Evolutionary conservation across 352 stramenopile species (phyloP), one percentile per base, ranked within the genome.

Genomic region (Pseudoperonospora humuli): DNA sequence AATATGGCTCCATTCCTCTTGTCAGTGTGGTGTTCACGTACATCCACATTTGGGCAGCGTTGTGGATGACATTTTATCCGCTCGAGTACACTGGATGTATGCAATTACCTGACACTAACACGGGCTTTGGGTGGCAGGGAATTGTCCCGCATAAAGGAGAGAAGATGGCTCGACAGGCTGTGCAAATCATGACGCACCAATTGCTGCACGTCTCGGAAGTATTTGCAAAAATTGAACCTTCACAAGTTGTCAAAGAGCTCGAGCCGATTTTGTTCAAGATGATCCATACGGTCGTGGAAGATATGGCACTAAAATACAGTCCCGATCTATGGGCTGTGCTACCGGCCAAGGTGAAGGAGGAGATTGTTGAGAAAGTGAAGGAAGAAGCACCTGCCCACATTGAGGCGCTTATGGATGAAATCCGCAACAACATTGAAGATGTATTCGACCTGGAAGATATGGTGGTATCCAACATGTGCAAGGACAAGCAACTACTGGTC

Each of bases 21-120:
- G 87, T 96, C 13, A 90, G 79, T 24, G 82, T 95, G 21, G 64
- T 77, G 10, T 96, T 97, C 48, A 96, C 91, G 28, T 98, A 97
- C 50, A 61, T 95, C 28, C 95, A 96, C 61, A 98, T 97, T 67
- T 96, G 94, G 71, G 61, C 97, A 45, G 96, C 96, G 25, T 67
- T 99, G 2, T 98, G 93, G 71, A 97, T 97, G 86, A 98, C 97
- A 24, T 99, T 99, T 64, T 95, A 98, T 61, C 96, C 96, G 5
- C 70, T 98, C 25, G 63, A 96, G 34, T 98, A 97, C 58, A 61
- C 77, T 20, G 95, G 95, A 14, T 91, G 84, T 20, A 63, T 95
- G 43, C 87, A 94, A 62, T 84, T 90, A 51, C 75, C 79, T 0
- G 54, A 61, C 31, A 94, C 79, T 3, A 91, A 96, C 61, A 96